These are phyloP conservation scores for Tolypocladium album DNA, from an alignment of 2,329 filamentous ascomycete species.

Conservation along the genomic window DNA sequence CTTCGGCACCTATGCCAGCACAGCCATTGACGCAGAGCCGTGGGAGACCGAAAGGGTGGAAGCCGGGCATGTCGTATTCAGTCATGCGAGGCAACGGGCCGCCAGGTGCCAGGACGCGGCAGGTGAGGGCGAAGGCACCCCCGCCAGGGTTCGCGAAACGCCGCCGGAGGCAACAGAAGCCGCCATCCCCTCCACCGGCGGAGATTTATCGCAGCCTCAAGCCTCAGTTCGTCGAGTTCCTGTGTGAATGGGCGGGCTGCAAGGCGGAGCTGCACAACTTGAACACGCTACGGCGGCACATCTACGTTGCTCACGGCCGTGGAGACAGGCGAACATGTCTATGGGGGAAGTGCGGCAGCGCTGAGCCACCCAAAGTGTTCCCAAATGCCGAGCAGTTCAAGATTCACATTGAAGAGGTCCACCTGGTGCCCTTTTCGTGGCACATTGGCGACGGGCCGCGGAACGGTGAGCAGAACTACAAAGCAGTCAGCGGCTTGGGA, in stretches of 20 bases:
- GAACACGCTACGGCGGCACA: slow-evolving; percentile 44
- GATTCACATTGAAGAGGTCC: slow-evolving; percentile 41
- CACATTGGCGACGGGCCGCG: slow-evolving; percentile 48
- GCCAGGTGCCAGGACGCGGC: slow-evolving; percentile 4
- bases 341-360: slow-evolving; percentile 20
- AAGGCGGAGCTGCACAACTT: slow-evolving; percentile 52
- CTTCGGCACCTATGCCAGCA: background rate
- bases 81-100: slow-evolving; percentile 8
- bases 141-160: slow-evolving; percentile 20
- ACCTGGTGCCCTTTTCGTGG: slow-evolving; percentile 44
- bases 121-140: slow-evolving; percentile 16
- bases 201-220: slow-evolving; percentile 29
- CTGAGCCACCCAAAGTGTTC: slow-evolving; percentile 20
- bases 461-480: slow-evolving; percentile 19
- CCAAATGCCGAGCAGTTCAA: slow-evolving; percentile 25
- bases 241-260: slow-evolving; percentile 51
- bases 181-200: slow-evolving; percentile 24
- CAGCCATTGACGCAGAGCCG: slow-evolving; percentile 4
- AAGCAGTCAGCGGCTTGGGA: slow-evolving; percentile 1
- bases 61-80: slow-evolving; percentile 18
- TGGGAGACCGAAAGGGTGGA: slow-evolving; percentile 39
- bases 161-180: slow-evolving; percentile 30
- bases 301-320: slow-evolving; percentile 37
- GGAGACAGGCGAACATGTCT: slow-evolving; percentile 10
- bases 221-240: slow-evolving; percentile 38